Conservation (phyloP, 148 eudicot genomes). For the Amaranthus cruentus region DNA sequence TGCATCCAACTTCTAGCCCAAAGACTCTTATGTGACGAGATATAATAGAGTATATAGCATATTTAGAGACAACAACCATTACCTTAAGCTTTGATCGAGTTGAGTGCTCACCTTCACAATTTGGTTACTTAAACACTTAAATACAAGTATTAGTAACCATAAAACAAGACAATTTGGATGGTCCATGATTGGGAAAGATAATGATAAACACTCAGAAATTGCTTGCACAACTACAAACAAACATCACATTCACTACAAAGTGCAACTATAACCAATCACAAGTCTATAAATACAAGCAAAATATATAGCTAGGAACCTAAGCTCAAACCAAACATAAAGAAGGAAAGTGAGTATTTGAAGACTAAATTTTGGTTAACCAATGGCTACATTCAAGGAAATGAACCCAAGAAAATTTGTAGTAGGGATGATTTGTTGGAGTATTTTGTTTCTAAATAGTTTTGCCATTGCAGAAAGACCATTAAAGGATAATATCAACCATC, state of each 20-base stretch:
- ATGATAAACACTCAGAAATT: not conserved
- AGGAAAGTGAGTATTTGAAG: not conserved
- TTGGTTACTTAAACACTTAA: no score
- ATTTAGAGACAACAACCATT: no score
- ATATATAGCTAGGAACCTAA: not conserved
- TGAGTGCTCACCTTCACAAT: no score
- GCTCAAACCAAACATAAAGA: not conserved
- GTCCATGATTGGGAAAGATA: not conserved
- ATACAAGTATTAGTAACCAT: not conserved
- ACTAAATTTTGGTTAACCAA: not conserved
- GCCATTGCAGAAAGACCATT: constrained; percentile 45
- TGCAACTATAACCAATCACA: not conserved
- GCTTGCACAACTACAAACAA: not conserved
- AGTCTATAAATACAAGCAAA: constrained; percentile 19
- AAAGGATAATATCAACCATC: constrained; percentile 14
- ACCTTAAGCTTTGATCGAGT: no score
- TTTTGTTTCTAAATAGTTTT: constrained; percentile 24
- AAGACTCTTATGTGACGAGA: no score
- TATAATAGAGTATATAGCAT: no score
- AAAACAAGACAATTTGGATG: not conserved
- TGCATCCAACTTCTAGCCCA: no score
- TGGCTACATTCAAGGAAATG: constrained; percentile 17
- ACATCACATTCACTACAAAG: not conserved
- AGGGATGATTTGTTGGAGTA: constrained; percentile 31
- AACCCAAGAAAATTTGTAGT: constrained; percentile 14